A percentile compares a stretch with the other conserved stretches of the same genome.
Conservation (phyloP, 2,329 filamentous ascomycete genomes). For the Colletotrichum liriopes region DNA sequence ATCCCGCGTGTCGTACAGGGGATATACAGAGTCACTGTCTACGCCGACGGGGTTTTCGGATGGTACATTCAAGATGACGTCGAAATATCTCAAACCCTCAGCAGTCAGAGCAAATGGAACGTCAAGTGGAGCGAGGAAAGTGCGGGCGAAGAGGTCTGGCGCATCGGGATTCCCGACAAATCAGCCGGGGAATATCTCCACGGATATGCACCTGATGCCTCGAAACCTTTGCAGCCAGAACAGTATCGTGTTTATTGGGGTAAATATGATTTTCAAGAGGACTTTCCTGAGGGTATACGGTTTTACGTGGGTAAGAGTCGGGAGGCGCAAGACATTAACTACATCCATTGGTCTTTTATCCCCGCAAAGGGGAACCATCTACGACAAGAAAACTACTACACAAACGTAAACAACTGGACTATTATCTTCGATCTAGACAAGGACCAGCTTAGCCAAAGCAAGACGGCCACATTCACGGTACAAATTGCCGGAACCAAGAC, state of each 20-base stretch:
- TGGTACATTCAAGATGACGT: slow-evolving; percentile 69
- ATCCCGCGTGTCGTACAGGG: slow-evolving; percentile 71
- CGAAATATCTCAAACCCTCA: slow-evolving; percentile 60
- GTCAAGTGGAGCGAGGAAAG: slow-evolving; percentile 68
- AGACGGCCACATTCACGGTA: slow-evolving; percentile 74
- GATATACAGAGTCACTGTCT: slow-evolving; percentile 74
- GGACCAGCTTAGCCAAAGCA: slow-evolving; percentile 57
- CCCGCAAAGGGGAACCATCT: slow-evolving; percentile 67
- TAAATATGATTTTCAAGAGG: slow-evolving; percentile 70
- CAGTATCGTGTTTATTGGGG: slow-evolving; percentile 76
- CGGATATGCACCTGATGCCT: slow-evolving; percentile 65
- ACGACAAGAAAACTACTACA: slow-evolving; percentile 59
- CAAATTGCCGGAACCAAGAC: slow-evolving; percentile 76
- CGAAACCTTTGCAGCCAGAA: slow-evolving; percentile 66
- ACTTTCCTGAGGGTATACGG: slow-evolving; percentile 72
- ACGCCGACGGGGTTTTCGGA: slow-evolving; percentile 74
- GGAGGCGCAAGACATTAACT: slow-evolving; percentile 69
- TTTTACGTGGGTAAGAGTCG: slow-evolving; percentile 71
- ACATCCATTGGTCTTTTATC: slow-evolving; percentile 77
- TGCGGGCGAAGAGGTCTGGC: slow-evolving; percentile 72
- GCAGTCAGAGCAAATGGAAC: slow-evolving; percentile 47
- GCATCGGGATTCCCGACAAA: slow-evolving; percentile 75
- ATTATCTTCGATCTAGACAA: slow-evolving; percentile 65
- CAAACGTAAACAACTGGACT: slow-evolving; percentile 73
- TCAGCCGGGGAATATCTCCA: slow-evolving; percentile 73